These are phyloP conservation scores for Bipolaris oryzae DNA, from an alignment of 2,329 filamentous ascomycete genomes.

Conservation along the genomic window DNA sequence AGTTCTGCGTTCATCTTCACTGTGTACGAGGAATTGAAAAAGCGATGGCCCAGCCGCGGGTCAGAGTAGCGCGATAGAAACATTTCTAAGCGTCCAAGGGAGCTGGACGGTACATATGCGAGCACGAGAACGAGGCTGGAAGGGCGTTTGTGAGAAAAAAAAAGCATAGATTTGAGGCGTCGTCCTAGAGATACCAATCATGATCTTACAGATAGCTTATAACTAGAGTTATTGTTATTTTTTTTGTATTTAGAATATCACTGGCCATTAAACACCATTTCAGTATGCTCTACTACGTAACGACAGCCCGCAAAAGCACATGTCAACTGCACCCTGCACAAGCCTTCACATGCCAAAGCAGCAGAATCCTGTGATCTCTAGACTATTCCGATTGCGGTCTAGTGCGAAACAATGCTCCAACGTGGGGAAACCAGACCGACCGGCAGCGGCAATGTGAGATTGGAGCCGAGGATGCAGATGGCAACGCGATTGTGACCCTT, in stretches of 20 bases:
- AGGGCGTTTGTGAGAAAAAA: constrained; percentile 13
- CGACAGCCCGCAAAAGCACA: constrained; percentile 19
- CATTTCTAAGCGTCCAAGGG: neutral
- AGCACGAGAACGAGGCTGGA: constrained; percentile 14
- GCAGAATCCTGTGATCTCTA: constrained; percentile 20
- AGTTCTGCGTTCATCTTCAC: constrained; percentile 99
- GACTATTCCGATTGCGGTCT: constrained; percentile 14
- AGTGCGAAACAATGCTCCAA: constrained; percentile 24
- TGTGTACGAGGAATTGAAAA: constrained; percentile 85
- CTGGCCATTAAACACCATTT: no score
- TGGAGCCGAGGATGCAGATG: constrained; percentile 44
- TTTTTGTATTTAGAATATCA: neutral
- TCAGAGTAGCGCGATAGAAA: constrained; percentile 5
- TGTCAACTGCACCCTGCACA: constrained; percentile 12
- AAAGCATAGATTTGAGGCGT: constrained; percentile 9
- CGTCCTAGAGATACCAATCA: constrained; percentile 20
- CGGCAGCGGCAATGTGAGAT: constrained; percentile 41
- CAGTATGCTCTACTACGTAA: no score
- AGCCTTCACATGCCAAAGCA: constrained; percentile 37
- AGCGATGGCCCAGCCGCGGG: constrained; percentile 38
- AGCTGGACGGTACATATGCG: neutral
- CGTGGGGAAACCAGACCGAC: constrained; percentile 38
- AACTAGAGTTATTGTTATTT: neutral
- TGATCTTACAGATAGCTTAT: constrained; percentile 7
- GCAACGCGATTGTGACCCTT: constrained; percentile 24